phyloP scores from a whole-genome alignment of 176 grass and related monocot genomes.

The Cenchrus fungigraminus region DNA sequence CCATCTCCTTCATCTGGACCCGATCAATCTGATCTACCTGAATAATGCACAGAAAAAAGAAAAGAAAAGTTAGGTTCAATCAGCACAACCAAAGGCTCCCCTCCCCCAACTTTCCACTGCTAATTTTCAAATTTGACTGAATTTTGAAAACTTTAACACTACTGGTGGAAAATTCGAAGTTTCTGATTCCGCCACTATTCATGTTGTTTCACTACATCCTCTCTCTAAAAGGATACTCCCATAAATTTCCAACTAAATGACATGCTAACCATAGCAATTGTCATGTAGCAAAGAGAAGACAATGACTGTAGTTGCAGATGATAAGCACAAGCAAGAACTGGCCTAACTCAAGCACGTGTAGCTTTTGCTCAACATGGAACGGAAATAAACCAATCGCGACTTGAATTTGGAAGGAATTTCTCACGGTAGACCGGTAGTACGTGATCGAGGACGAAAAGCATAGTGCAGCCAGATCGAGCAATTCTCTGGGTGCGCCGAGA shows the following conservation, averaged over 20 bases:
- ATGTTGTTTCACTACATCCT: neutral
- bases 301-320: neutral
- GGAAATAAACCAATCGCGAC: neutral
- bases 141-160: no score
- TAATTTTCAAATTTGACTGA: no score
- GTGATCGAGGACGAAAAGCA: neutral
- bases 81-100: neutral
- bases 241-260: neutral
- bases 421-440: neutral
- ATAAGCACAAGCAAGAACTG: neutral
- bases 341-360: neutral
- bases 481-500: neutral
- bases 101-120: no score
- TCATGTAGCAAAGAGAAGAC: neutral
- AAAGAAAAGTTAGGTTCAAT: neutral
- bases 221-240: neutral
- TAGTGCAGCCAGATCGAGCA: neutral
- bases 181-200: neutral
- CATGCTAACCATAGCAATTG: neutral
- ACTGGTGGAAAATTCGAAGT: no score
- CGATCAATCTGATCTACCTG: conserved; percentile 38
- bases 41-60: neutral
- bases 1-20: conserved; percentile 26
- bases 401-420: no score
- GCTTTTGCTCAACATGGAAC: neutral